Conservation (phyloP, 2,329 filamentous ascomycete species). For the Diaporthe batatas region DNA sequence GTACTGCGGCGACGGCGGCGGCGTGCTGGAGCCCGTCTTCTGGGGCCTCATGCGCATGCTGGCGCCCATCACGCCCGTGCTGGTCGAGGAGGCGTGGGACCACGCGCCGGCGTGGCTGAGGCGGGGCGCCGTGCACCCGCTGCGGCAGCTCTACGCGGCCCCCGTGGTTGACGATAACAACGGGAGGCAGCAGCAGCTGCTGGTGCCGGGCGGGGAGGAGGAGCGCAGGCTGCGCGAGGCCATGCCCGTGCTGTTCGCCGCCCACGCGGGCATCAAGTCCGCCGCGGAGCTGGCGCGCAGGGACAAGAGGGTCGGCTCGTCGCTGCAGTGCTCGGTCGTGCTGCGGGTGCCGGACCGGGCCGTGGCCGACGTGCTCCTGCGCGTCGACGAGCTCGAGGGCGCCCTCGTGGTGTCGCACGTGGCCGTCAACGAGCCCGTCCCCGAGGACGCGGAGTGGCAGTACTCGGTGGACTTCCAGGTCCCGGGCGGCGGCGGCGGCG, state of each 20-base stretch:
- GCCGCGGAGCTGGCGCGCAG: slow-evolving; percentile 80
- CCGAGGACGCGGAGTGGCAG: slow-evolving; percentile 54
- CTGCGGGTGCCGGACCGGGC: slow-evolving; percentile 60
- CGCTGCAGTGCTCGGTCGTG: slow-evolving; percentile 81
- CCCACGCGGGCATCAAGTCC: slow-evolving; percentile 78
- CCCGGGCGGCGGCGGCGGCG: background rate
- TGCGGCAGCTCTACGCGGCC: slow-evolving; percentile 61
- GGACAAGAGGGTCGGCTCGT: slow-evolving; percentile 82
- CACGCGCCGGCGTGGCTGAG: slow-evolving; percentile 77
- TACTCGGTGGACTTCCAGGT: slow-evolving; percentile 60
- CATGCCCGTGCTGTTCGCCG: slow-evolving; percentile 63
- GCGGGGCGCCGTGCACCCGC: slow-evolving; percentile 56
- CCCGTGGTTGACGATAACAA: slow-evolving; percentile 58
- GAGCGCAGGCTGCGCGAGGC: slow-evolving; percentile 57
- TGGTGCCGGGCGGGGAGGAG: slow-evolving; percentile 54
- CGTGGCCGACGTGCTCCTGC: slow-evolving; percentile 53
- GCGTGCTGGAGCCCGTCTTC: slow-evolving; percentile 76
- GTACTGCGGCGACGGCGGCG: slow-evolving; percentile 82
- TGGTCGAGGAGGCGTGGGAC: slow-evolving; percentile 91
- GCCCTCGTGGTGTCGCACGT: slow-evolving; percentile 80
- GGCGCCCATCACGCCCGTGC: slow-evolving; percentile 81
- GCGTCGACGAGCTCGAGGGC: slow-evolving; percentile 67
- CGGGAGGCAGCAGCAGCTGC: too few species aligned
- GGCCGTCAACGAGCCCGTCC: slow-evolving; percentile 56
- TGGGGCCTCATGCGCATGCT: slow-evolving; percentile 82